Base-by-base conservation (phyloP, 2,329 filamentous ascomycete genomes). In the Paraphoma sp. region DNA sequence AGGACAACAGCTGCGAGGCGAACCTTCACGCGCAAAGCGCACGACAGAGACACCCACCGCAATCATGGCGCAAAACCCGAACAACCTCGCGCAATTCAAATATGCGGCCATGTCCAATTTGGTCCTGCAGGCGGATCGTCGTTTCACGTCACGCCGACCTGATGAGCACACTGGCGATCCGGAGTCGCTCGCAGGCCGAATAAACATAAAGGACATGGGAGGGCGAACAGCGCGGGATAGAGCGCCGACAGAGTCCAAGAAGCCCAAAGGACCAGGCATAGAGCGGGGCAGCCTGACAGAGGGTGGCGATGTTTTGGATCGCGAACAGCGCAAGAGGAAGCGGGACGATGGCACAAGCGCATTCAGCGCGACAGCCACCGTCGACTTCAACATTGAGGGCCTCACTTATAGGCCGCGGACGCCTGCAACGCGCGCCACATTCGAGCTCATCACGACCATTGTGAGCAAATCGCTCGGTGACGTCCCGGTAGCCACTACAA, bases 81-180 rank as follows among this genome's bases (percentile, higher is more conserved):
- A 85, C 72, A 82, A 95, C 89, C 91, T 96, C 73, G 93, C 92
- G 79, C 93, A 97, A 81, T 97, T 96, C 86, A 97, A 97, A 81
- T 97, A 97, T 87, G 93, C 93, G 88, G 93, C 92, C 79, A 98
- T 99, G 95, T 99, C 95, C 82, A 99, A 99, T 88, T 90, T 99
- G 92, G 95, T 99, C 76, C 92, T 99, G 87, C 95, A 99, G 91
- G 93, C 93, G 82, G 95, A 99, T 83, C 90, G 93, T 81, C 90
- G 95, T 71, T 98, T 99, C 77, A 90, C 96, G 70, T 92, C 92
- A 63, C 89, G 95, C 77, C 89, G 93, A 71, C 93, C 89, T 69
- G 94, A 99, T 80, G 96, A 99, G 82, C 89, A 92, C 63, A 98
- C 94, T 49, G 95, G 95, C 70, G 95, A 99, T 77, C 96, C 95